phyloP scores from a whole-genome alignment of 1,284 basidiomycete species.

The Pholiota adiposa region DNA sequence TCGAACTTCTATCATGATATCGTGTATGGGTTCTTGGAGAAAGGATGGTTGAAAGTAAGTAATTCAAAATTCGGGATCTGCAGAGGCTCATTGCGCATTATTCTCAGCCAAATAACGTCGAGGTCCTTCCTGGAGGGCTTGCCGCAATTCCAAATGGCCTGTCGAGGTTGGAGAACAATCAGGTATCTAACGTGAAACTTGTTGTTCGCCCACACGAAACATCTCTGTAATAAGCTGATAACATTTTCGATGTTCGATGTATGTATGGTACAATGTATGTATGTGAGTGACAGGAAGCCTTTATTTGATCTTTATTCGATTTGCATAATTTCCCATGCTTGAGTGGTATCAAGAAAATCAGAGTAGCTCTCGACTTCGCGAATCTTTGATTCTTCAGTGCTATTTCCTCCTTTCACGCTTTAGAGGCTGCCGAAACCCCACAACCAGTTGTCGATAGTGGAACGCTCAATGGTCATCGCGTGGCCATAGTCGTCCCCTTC shows the following conservation, averaged over 20 bases:
- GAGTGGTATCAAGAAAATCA: not conserved
- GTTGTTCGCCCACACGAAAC: conserved; percentile 52
- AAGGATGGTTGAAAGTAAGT: conserved; percentile 29
- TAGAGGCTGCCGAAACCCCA: not conserved
- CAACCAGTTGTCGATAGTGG: not conserved
- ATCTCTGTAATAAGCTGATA: not conserved
- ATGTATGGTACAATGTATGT: not conserved
- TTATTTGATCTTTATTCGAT: no score
- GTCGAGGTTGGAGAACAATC: conserved; percentile 38
- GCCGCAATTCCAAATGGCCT: conserved; percentile 48
- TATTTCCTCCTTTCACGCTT: not conserved
- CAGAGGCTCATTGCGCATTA: not conserved
- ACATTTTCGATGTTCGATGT: no score
- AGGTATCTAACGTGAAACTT: conserved; percentile 56
- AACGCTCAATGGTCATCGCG: not conserved
- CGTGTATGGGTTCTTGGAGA: conserved; percentile 14
- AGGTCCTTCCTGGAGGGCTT: conserved; percentile 52
- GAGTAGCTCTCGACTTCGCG: no score
- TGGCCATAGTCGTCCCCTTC: not conserved
- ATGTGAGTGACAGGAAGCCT: no score
- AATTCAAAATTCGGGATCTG: not conserved
- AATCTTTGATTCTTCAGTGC: not conserved
- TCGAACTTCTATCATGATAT: conserved; percentile 23
- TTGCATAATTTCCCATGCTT: no score
- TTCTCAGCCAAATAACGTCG: conserved; percentile 41